Percentiles rank a stretch among this genome's conserved stretches.
Evolutionary conservation across 2,329 filamentous ascomycete genomes (phyloP).

Genomic region (Pseudogymnoascus sp.): DNA sequence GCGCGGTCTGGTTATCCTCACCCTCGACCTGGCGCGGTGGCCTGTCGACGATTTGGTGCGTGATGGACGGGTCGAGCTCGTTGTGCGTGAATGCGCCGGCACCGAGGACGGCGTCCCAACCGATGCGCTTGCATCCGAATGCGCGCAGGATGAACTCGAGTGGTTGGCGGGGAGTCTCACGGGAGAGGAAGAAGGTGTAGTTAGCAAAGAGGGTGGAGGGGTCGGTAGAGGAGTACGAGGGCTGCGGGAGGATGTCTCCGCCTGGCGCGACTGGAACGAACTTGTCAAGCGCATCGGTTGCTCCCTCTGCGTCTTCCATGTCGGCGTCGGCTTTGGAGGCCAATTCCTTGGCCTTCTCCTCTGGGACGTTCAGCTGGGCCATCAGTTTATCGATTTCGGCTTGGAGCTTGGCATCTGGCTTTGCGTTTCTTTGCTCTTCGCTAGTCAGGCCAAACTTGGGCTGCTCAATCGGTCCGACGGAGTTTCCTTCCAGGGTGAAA

Average conservation of each 20-base stretch:
- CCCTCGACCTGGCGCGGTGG: slow-evolving; percentile 59
- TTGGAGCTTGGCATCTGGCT: slow-evolving; percentile 54
- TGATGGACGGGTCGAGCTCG: slow-evolving; percentile 80
- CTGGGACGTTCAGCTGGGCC: slow-evolving; percentile 54
- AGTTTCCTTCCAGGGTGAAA: slow-evolving; percentile 78
- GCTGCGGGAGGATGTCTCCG: slow-evolving; percentile 80
- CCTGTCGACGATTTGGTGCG: slow-evolving; percentile 91
- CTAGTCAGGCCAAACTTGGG: slow-evolving; percentile 45
- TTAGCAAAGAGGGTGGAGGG: slow-evolving; percentile 73
- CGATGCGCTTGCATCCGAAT: slow-evolving; percentile 92
- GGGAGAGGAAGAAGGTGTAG: slow-evolving; percentile 85
- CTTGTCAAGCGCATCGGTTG: slow-evolving; percentile 69
- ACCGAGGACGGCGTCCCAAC: slow-evolving; percentile 86
- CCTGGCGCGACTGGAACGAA: slow-evolving; percentile 79
- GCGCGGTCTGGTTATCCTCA: slow-evolving; percentile 55
- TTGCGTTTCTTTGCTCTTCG: slow-evolving; percentile 36
- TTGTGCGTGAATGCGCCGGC: slow-evolving; percentile 88
- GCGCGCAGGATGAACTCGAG: slow-evolving; percentile 88
- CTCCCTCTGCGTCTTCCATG: slow-evolving; percentile 35
- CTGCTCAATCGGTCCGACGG: slow-evolving; percentile 45
- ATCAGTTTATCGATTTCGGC: slow-evolving; percentile 62
- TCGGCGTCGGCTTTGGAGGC: slow-evolving; percentile 34
- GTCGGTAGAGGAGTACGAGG: slow-evolving; percentile 55
- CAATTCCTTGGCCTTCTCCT: slow-evolving; percentile 35
- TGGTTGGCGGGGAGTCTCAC: slow-evolving; percentile 83